Percentiles rank a stretch among this genome's conserved stretches.
Conservation (phyloP, 1,284 basidiomycete genomes). For the Ganoderma lucidum region DNA sequence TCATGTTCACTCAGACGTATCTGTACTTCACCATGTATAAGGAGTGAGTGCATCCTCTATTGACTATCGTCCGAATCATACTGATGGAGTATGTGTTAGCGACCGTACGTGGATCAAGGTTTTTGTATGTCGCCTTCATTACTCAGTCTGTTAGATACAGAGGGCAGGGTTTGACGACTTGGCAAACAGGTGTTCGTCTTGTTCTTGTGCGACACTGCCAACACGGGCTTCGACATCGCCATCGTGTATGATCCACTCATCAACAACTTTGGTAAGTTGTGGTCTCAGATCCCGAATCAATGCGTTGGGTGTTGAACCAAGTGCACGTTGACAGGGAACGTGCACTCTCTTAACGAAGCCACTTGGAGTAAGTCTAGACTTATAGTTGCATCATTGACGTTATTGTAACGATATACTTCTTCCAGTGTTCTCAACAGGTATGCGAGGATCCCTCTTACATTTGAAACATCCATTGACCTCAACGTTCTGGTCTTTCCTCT, state of each 20-base stretch:
- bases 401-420: background rate
- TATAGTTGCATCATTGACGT: background rate
- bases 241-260: slow-evolving; percentile 44
- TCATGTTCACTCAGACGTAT: slow-evolving; percentile 34
- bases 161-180: background rate
- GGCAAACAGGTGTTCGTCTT: slow-evolving; percentile 27
- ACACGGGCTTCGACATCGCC: slow-evolving; percentile 40
- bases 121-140: background rate
- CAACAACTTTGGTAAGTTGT: slow-evolving; percentile 17
- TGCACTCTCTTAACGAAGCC: background rate
- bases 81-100: background rate
- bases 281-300: background rate
- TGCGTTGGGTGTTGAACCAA: background rate
- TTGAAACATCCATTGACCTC: background rate
- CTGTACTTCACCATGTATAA: slow-evolving; percentile 32
- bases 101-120: background rate
- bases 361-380: background rate
- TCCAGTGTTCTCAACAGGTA: background rate
- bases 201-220: slow-evolving; percentile 42
- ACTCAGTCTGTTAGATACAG: background rate
- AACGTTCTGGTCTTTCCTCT: background rate
- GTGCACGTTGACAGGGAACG: background rate
- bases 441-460: background rate
- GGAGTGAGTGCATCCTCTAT: slow-evolving; percentile 19
- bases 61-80: background rate